phyloP scores from a whole-genome alignment of 2,329 filamentous ascomycete genomes.

The Dryadomyces sulphureus region DNA sequence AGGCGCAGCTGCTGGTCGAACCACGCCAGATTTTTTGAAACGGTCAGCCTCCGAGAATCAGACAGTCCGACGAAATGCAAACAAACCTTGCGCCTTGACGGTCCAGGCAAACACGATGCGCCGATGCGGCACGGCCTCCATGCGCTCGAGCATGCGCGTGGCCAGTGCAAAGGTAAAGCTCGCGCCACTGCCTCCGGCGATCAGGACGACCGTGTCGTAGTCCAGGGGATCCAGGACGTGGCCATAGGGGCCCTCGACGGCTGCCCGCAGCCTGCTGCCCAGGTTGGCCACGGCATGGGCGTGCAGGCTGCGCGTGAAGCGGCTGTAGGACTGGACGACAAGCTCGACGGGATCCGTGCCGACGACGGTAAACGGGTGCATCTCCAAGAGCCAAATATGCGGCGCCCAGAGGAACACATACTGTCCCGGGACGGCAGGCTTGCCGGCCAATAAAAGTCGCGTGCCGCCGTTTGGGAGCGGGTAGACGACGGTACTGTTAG shows the following conservation, averaged over 20 bases:
- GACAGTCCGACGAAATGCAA: constrained; percentile 6
- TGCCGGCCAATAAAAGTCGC: constrained; percentile 36
- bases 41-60: background rate
- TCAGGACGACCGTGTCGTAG: constrained; percentile 41
- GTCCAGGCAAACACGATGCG: constrained; percentile 34
- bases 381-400: constrained; percentile 37
- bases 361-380: constrained; percentile 50
- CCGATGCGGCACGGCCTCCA: constrained; percentile 19
- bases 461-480: constrained; percentile 39
- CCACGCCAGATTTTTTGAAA: constrained; percentile 19
- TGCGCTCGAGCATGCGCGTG: constrained; percentile 27
- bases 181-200: constrained; percentile 46
- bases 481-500: constrained; percentile 37
- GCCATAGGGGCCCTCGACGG: constrained; percentile 46
- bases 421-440: constrained; percentile 36
- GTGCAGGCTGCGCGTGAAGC: constrained; percentile 43
- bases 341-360: constrained; percentile 38
- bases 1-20: constrained; percentile 24
- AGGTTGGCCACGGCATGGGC: constrained; percentile 33
- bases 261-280: constrained; percentile 31
- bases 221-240: constrained; percentile 33
- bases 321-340: constrained; percentile 40
- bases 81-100: constrained; percentile 29
- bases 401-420: constrained; percentile 54
- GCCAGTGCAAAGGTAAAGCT: constrained; percentile 40